phyloP scores from a whole-genome alignment of 2,329 filamentous ascomycete species.

The Pseudocercospora fuligena region DNA sequence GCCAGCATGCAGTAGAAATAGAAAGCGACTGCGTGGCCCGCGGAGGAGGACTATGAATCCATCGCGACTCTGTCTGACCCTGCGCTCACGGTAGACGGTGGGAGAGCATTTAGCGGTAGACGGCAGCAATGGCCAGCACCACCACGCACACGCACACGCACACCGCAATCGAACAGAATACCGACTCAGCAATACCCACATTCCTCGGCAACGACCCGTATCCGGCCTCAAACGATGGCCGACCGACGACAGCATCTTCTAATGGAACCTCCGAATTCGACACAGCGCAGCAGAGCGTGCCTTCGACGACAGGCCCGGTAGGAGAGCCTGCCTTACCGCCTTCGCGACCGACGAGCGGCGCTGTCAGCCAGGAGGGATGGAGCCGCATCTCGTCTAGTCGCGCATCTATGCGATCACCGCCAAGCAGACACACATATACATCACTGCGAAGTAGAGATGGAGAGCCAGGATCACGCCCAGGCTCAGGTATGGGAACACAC shows the following conservation, averaged over 20 bases:
- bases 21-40: background rate
- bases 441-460: conserved; percentile 17
- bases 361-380: conserved; percentile 15
- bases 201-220: conserved; percentile 37
- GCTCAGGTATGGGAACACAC: conserved; percentile 75
- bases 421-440: conserved; percentile 22
- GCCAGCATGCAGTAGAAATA: conserved; percentile 6
- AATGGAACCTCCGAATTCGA: conserved; percentile 31
- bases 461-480: conserved; percentile 49
- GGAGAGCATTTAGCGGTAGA: background rate
- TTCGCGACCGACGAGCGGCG: conserved; percentile 45
- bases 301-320: conserved; percentile 49
- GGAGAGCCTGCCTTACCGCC: conserved; percentile 56
- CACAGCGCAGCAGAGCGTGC: conserved; percentile 26
- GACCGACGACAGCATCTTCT: conserved; percentile 20
- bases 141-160: background rate
- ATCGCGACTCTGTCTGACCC: background rate
- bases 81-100: conserved; percentile 2
- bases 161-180: background rate
- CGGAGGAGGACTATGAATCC: conserved; percentile 11
- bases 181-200: conserved; percentile 29
- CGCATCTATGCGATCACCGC: conserved; percentile 26
- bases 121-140: conserved; percentile 8
- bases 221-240: conserved; percentile 7
- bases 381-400: conserved; percentile 18